These are phyloP conservation scores for Scenedesmus sp. DNA, from an alignment of 163 green algal species.

Conservation along the genomic window DNA sequence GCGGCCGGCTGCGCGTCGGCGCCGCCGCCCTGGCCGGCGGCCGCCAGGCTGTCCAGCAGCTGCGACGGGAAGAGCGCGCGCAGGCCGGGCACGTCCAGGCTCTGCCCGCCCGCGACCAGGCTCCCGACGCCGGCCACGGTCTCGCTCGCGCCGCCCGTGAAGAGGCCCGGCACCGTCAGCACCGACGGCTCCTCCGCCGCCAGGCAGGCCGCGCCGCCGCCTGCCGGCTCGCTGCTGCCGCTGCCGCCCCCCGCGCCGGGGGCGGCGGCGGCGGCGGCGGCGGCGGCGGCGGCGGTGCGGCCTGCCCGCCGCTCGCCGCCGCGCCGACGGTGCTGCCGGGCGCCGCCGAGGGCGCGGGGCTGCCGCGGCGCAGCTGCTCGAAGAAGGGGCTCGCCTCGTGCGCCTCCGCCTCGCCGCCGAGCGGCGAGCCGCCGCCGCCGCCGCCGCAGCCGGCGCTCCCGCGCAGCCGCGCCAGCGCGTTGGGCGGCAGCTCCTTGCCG, in stretches of 20 bases:
- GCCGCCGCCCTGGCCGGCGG: too few relatives aligned
- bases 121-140: too few relatives aligned
- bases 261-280: background rate
- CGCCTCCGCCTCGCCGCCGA: background rate
- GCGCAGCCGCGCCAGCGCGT: too few relatives aligned
- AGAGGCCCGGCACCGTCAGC: background rate
- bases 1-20: too few relatives aligned
- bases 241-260: background rate
- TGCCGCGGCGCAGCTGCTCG: constrained; percentile 11
- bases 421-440: background rate
- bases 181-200: background rate
- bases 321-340: background rate
- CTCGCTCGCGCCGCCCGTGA: too few relatives aligned
- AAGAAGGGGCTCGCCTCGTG: background rate
- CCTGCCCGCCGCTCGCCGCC: background rate
- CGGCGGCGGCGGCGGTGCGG: background rate
- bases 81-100: constrained; percentile 8
- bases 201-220: background rate
- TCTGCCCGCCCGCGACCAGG: background rate
- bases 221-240: background rate
- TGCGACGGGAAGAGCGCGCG: constrained; percentile 10
- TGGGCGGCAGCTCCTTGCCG: too few relatives aligned
- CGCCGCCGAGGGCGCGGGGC: background rate
- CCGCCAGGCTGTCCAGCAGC: background rate
- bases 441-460: background rate